These are phyloP conservation scores for Phialophora tarda DNA, from an alignment of 2,329 filamentous ascomycete species.

Conservation along the genomic window DNA sequence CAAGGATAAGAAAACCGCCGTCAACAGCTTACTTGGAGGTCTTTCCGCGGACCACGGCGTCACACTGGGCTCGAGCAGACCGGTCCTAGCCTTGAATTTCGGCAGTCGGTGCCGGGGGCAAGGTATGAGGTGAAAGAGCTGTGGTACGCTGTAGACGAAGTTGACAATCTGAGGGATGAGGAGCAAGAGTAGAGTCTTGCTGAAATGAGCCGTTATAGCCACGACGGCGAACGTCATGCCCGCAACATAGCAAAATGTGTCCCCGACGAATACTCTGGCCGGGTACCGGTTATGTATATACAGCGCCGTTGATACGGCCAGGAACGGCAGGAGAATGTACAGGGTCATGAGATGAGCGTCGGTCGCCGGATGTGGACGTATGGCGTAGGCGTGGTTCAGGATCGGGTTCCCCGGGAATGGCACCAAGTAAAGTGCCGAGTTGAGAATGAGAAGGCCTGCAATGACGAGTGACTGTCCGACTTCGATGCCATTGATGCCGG, in stretches of 20 bases:
- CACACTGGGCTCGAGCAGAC: slow-evolving; percentile 82
- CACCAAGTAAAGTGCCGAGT: slow-evolving; percentile 83
- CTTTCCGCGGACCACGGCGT: slow-evolving; percentile 71
- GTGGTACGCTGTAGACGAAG: slow-evolving; percentile 90
- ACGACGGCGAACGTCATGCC: slow-evolving; percentile 99
- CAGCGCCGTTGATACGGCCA: slow-evolving; percentile 87
- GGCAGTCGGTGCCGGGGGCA: slow-evolving; percentile 93
- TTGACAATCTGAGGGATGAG: slow-evolving; percentile 96
- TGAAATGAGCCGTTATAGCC: slow-evolving; percentile 95
- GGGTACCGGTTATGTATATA: slow-evolving; percentile 95
- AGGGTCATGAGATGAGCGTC: slow-evolving; percentile 96
- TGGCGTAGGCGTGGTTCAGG: slow-evolving; percentile 52
- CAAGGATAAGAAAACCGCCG: slow-evolving; percentile 69
- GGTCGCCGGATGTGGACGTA: slow-evolving; percentile 88
- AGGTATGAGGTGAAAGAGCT: slow-evolving; percentile 86
- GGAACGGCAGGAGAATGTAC: slow-evolving; percentile 90
- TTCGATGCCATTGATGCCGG: slow-evolving; percentile 98
- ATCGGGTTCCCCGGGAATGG: slow-evolving; percentile 54
- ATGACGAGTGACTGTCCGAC: slow-evolving; percentile 93
- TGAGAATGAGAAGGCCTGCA: slow-evolving; percentile 78
- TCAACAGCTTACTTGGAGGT: slow-evolving; percentile 71
- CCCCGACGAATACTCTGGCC: slow-evolving; percentile 91
- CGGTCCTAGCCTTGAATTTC: slow-evolving; percentile 82
- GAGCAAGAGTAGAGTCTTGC: slow-evolving; percentile 89
- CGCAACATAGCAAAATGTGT: slow-evolving; percentile 99